Conservation (phyloP, 148 eudicot genomes). For the Silene conica region DNA sequence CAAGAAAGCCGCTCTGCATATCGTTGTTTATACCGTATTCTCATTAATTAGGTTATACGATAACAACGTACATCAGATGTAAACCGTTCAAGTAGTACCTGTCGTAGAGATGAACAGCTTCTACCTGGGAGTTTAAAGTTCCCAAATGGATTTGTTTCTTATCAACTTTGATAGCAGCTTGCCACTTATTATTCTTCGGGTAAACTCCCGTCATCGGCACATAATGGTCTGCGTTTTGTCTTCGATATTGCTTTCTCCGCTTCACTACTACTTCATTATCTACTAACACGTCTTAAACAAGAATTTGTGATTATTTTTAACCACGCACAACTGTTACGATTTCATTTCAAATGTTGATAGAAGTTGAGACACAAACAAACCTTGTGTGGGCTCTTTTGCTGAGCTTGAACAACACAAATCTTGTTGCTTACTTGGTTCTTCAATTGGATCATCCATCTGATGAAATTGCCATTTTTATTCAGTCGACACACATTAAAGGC, state of each 20-base stretch:
- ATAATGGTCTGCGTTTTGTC: constrained; percentile 58
- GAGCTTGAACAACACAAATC: constrained; percentile 19
- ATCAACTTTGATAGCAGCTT: constrained; percentile 96
- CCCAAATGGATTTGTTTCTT: constrained; percentile 95
- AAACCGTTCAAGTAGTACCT: constrained; percentile 34
- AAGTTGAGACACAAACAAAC: constrained; percentile 17
- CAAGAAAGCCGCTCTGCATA: constrained; percentile 87
- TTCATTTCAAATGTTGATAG: too few relatives aligned
- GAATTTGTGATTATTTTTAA: too few relatives aligned
- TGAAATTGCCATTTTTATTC: not conserved
- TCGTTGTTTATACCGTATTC: too few relatives aligned
- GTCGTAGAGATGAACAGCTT: constrained; percentile 88
- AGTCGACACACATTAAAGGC: too few relatives aligned
- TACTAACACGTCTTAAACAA: not conserved
- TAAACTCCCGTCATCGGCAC: constrained; percentile 76
- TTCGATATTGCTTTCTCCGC: constrained; percentile 63
- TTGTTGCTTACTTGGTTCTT: constrained; percentile 33
- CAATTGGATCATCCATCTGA: constrained; percentile 31
- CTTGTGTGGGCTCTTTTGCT: constrained; percentile 19
- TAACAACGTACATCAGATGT: too few relatives aligned
- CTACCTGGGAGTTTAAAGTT: constrained; percentile 74
- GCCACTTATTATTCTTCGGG: constrained; percentile 92
- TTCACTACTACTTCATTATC: constrained; percentile 56
- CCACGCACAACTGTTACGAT: too few relatives aligned
- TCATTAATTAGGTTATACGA: too few relatives aligned